phyloP scores from a whole-genome alignment of 129 eudicot species.

The Chrysanthemum makinoi region DNA sequence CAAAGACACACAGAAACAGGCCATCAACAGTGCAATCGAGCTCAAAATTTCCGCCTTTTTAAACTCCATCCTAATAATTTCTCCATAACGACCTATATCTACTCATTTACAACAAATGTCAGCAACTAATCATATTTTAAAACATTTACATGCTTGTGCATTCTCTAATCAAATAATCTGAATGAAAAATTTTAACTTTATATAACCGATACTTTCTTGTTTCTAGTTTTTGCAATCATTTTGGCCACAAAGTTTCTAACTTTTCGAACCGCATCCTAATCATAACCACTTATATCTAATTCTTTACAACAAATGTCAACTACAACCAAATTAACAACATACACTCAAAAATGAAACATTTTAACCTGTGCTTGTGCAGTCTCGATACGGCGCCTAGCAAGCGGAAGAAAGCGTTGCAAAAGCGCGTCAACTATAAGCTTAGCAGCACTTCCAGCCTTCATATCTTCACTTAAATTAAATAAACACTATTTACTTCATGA shows the following conservation, averaged over 20 bases:
- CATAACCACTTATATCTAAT: background rate
- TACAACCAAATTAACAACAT: too few relatives aligned
- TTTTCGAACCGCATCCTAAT: conserved; percentile 1
- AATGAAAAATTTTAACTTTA: background rate
- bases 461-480: conserved; percentile 11
- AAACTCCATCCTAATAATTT: too few relatives aligned
- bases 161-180: background rate
- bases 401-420: conserved; percentile 94
- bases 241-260: conserved; percentile 3
- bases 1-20: too few relatives aligned
- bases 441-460: conserved; percentile 95
- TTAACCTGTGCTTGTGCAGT: conserved; percentile 96
- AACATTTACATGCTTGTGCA: background rate
- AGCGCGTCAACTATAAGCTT: conserved; percentile 94
- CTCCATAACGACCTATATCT: too few relatives aligned
- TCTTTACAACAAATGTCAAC: background rate
- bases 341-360: background rate
- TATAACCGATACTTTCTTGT: background rate
- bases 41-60: too few relatives aligned
- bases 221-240: conserved; percentile 5
- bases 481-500: conserved; percentile 29
- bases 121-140: too few relatives aligned
- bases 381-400: conserved; percentile 97
- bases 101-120: too few relatives aligned
- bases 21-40: too few relatives aligned